These are phyloP conservation scores for Inosperma sp. DNA, from an alignment of 768 basidiomycete genomes.

Conservation along the genomic window DNA sequence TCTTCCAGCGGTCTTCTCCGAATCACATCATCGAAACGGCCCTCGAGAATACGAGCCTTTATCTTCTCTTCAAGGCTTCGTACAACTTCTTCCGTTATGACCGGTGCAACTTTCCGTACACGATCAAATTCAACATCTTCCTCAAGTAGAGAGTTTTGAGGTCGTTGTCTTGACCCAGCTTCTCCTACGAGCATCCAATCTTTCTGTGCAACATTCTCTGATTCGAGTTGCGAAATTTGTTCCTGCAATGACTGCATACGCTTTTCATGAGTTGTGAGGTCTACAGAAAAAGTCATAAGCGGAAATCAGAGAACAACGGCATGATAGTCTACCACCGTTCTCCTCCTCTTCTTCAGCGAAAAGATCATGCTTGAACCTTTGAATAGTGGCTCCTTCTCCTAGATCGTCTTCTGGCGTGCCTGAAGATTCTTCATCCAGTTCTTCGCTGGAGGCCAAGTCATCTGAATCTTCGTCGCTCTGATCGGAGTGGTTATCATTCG, in stretches of 20 bases:
- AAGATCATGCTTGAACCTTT: conserved; percentile 70
- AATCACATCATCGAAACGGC: conserved; percentile 86
- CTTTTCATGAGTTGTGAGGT: conserved; percentile 74
- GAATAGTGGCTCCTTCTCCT: conserved; percentile 46
- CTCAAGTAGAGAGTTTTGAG: conserved; percentile 87
- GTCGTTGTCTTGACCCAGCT: conserved; percentile 73
- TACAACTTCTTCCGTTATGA: conserved; percentile 86
- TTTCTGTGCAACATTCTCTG: conserved; percentile 83
- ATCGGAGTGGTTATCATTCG: conserved; percentile 36
- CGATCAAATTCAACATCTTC: conserved; percentile 96
- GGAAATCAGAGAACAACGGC: not conserved
- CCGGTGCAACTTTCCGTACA: conserved; percentile 77
- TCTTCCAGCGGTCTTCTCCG: conserved; percentile 76
- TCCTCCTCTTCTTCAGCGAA: conserved; percentile 72
- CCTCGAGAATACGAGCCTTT: conserved; percentile 81
- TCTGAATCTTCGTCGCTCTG: conserved; percentile 51
- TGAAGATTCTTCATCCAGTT: conserved; percentile 24
- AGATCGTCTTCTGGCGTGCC: conserved; percentile 28
- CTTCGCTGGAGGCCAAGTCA: conserved; percentile 25
- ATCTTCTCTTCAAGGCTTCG: conserved; percentile 83
- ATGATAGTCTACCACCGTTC: conserved; percentile 25
- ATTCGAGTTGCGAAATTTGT: conserved; percentile 79
- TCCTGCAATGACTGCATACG: conserved; percentile 67
- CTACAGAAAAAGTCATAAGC: conserved; percentile 28
- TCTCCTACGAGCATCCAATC: conserved; percentile 94